phyloP scores from a whole-genome alignment of 768 basidiomycete genomes.

The Termitomyces sp. region DNA sequence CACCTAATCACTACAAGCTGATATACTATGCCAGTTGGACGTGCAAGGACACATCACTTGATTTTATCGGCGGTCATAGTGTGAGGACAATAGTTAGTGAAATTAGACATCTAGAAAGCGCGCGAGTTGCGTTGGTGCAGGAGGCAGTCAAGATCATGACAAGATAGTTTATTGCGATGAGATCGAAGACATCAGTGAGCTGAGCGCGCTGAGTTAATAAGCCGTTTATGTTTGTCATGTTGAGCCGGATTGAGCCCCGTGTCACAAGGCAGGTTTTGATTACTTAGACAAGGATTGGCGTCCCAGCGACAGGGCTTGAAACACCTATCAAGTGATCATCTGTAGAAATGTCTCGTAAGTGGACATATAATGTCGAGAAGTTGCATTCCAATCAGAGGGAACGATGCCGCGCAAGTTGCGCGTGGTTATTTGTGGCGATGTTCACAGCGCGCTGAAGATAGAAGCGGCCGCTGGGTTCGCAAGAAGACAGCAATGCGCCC shows the following conservation, averaged over 20 bases:
- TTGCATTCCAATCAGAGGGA: neutral
- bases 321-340: conserved; percentile 1
- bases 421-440: conserved; percentile 1
- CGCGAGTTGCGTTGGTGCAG: neutral
- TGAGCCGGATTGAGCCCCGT: neutral
- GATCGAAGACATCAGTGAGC: conserved; percentile 13
- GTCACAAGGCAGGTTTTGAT: neutral
- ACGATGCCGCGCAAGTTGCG: neutral
- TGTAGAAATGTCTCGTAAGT: neutral
- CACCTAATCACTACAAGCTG: neutral
- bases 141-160: neutral
- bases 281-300: neutral
- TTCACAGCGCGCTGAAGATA: neutral
- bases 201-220: neutral
- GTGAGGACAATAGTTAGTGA: neutral
- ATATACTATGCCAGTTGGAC: neutral
- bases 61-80: neutral
- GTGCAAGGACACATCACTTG: neutral
- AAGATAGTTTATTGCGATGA: conserved; percentile 5
- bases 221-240: neutral
- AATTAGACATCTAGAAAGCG: neutral
- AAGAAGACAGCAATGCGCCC: neutral
- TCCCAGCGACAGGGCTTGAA: neutral
- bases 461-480: neutral
- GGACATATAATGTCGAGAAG: conserved; percentile 14